Conservation (phyloP, 805 yeast genomes). For the Yamadazyma ubonensis region DNA sequence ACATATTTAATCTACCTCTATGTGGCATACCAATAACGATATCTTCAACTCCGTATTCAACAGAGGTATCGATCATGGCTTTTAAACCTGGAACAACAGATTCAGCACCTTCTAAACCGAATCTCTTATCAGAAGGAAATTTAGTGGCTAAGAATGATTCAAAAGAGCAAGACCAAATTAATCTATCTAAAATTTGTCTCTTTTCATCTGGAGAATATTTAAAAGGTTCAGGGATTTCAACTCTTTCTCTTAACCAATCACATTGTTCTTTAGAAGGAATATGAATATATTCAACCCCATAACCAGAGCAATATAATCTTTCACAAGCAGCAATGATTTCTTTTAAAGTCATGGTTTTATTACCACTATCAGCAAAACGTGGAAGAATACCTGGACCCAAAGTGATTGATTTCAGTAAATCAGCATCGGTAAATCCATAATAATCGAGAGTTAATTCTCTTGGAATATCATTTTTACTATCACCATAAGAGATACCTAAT, state of each 20-base stretch:
- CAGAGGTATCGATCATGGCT: constrained; percentile 90
- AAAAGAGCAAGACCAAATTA: constrained; percentile 94
- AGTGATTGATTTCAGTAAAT: constrained; percentile 76
- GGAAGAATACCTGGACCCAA: constrained; percentile 98
- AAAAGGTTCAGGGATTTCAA: constrained; percentile 88
- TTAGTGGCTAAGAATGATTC: constrained; percentile 91
- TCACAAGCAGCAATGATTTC: constrained; percentile 82
- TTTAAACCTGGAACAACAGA: constrained; percentile 95
- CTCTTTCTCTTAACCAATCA: constrained; percentile 97
- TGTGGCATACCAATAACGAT: constrained; percentile 99
- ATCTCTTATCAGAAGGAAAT: constrained; percentile 97
- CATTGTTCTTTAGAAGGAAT: constrained; percentile 93
- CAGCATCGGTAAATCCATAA: constrained; percentile 88
- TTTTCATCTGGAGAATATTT: constrained; percentile 84
- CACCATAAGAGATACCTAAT: constrained; percentile 84
- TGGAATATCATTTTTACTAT: constrained; percentile 57
- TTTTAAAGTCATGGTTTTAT: constrained; percentile 65
- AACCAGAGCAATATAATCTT: constrained; percentile 77
- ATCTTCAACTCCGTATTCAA: constrained; percentile 90
- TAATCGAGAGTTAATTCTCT: constrained; percentile 87
- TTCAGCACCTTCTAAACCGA: constrained; percentile 98
- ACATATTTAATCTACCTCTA: constrained; percentile 97
- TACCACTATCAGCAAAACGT: constrained; percentile 70
- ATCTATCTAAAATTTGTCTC: constrained; percentile 92
- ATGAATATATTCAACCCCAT: constrained; percentile 95